Evolutionary conservation across 257 asterid species (phyloP).

Genomic region (Solanum infundibuliforme): DNA sequence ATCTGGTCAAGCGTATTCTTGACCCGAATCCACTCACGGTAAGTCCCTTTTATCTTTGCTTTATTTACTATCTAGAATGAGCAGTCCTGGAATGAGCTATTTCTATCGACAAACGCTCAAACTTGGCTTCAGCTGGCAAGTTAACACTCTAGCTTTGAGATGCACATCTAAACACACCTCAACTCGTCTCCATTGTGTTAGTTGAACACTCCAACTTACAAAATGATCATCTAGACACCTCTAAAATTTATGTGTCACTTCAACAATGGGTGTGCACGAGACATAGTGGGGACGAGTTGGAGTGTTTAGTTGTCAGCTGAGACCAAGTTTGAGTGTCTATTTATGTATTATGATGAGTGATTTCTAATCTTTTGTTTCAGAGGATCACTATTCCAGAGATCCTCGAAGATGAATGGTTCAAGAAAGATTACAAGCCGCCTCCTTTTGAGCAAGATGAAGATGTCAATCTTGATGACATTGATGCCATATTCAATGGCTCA

Average conservation of each 20-base stretch:
- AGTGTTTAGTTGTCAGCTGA: neutral
- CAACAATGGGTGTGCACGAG: neutral
- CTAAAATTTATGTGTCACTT: neutral
- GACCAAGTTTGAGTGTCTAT: neutral
- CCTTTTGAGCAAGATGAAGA: conserved; percentile 52
- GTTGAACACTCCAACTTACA: neutral
- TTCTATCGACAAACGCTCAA: neutral
- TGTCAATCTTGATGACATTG: conserved; percentile 61
- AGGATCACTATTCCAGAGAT: conserved; percentile 57
- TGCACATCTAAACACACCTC: neutral
- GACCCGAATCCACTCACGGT: conserved; percentile 71
- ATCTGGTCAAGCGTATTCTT: conserved; percentile 48
- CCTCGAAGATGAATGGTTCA: conserved; percentile 67
- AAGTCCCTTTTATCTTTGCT: conserved; percentile 18
- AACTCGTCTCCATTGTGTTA: neutral
- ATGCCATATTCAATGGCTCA: conserved; percentile 62
- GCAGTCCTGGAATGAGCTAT: neutral
- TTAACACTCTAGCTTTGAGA: neutral
- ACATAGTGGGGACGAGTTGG: neutral
- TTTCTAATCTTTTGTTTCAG: conserved; percentile 26
- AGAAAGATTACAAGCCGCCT: conserved; percentile 58
- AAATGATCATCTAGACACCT: neutral
- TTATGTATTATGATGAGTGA: neutral
- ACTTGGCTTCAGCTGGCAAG: neutral
- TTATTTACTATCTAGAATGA: neutral